Evolutionary conservation across 2,329 filamentous ascomycete genomes (phyloP), one percentile per base, ranked within the genome.

Genomic region (Talaromyces sp.): DNA sequence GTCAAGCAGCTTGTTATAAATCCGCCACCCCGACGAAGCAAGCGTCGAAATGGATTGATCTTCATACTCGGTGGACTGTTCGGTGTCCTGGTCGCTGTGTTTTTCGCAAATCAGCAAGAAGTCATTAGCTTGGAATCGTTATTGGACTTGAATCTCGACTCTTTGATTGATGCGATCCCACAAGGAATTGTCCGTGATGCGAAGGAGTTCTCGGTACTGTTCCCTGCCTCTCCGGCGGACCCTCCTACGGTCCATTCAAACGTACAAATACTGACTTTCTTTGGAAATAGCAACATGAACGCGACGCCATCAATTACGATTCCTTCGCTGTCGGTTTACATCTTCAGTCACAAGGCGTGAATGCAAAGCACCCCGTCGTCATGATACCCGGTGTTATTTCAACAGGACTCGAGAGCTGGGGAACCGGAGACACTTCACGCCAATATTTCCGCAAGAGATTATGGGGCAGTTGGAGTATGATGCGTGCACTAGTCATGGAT

Each of bases 401-500:
- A 0, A 97, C 94, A 0, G 94, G 94, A 1, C 82, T 99, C 20
- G 94, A 99, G 74, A 96, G 91, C 43, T 99, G 94, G 94, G 91
- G 93, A 3, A 97, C 94, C 0, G 86, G 89, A 46, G 89, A 92
- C 67, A 79, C 81, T 37, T 96, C 92, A 7, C 84, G 91, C 32
- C 89, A 88, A 54, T 99, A 97, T 74, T 99, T 99, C 73, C 83
- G 94, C 57, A 96, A 95, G 76, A 82, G 94, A 49, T 77, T 99
- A 45, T 99, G 94, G 94, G 94, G 94, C 4, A 96, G 91, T 63
- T 99, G 95, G 94, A 96, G 85, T 59, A 99, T 99, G 94, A 97
- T 99, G 91, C 84, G 88, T 45, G 93, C 94, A 0, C 76, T 99
- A 60, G 90, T 99, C 1, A 75, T 96, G 65, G 94, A 97, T 72